phyloP scores from a whole-genome alignment of 306 rosid species.

The Oxytropis ochrocephala region DNA sequence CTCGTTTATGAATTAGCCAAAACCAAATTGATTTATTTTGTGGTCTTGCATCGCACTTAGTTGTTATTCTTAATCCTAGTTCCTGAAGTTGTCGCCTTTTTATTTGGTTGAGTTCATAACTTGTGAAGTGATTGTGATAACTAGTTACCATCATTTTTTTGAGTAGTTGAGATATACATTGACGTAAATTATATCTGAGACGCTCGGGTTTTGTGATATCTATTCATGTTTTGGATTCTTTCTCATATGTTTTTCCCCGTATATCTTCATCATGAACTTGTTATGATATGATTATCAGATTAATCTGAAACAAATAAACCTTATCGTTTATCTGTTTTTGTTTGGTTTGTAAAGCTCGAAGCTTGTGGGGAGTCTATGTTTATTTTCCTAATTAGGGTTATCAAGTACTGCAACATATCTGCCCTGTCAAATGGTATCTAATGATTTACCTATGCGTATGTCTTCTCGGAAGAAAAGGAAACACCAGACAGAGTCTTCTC shows the following conservation, averaged over 20 bases:
- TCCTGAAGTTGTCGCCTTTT: not conserved
- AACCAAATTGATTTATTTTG: not conserved
- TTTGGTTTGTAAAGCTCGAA: not conserved
- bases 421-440: slow-evolving; percentile 7
- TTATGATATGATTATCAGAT: not conserved
- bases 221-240: not conserved
- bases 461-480: not conserved
- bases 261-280: not conserved
- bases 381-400: not conserved
- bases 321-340: not conserved
- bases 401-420: not conserved
- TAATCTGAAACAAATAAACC: not conserved
- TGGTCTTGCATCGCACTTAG: not conserved
- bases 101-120: not conserved
- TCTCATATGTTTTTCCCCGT: not conserved
- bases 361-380: not conserved
- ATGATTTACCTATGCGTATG: not conserved
- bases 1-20: not conserved
- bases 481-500: not conserved
- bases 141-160: not conserved
- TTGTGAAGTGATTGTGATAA: slow-evolving; percentile 3
- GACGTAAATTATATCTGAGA: not conserved
- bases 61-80: not conserved
- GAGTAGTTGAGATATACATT: not conserved
- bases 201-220: not conserved